phyloP scores from a whole-genome alignment of 768 basidiomycete species.

The Boletus pseudo-olivaceus region DNA sequence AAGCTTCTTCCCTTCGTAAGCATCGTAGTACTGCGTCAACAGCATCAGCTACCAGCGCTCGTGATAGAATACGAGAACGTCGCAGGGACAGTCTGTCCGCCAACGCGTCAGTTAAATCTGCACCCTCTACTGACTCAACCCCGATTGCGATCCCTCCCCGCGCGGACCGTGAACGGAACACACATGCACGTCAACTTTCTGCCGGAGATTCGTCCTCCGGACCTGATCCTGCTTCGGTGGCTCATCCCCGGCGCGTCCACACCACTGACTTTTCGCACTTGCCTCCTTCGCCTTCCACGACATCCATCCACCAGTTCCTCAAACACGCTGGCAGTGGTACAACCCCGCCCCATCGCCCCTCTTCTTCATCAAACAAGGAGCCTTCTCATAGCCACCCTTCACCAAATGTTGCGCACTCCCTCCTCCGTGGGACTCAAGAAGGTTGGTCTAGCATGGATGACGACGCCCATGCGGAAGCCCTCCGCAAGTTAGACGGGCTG shows the following conservation, averaged over 20 bases:
- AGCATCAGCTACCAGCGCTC: slow-evolving; percentile 36
- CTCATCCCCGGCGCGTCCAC: slow-evolving; percentile 56
- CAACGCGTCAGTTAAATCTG: slow-evolving; percentile 38
- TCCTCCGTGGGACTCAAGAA: slow-evolving; percentile 83
- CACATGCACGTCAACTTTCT: slow-evolving; percentile 65
- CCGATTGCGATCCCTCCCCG: slow-evolving; percentile 24
- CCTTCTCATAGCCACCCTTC: slow-evolving; percentile 40
- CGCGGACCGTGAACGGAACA: slow-evolving; percentile 31
- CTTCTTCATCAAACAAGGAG: slow-evolving; percentile 40
- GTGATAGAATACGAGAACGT: slow-evolving; percentile 49
- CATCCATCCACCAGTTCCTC: slow-evolving; percentile 82
- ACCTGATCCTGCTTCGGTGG: slow-evolving; percentile 41
- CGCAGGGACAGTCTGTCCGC: slow-evolving; percentile 47
- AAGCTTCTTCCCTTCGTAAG: slow-evolving; percentile 47
- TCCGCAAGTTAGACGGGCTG: slow-evolving; percentile 90
- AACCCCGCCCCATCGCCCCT: slow-evolving; percentile 32
- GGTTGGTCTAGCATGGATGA: slow-evolving; percentile 89
- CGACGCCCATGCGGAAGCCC: slow-evolving; percentile 83
- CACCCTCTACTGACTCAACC: slow-evolving; percentile 15
- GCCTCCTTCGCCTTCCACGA: slow-evolving; percentile 88
- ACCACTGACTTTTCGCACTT: slow-evolving; percentile 83
- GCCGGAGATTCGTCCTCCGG: slow-evolving; percentile 65
- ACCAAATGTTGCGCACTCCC: slow-evolving; percentile 76
- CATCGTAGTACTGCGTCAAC: slow-evolving; percentile 70
- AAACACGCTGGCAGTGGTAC: slow-evolving; percentile 47